These are phyloP conservation scores for Cardamine chenopodiifolia DNA, from an alignment of 345 rosid species.

Conservation along the genomic window DNA sequence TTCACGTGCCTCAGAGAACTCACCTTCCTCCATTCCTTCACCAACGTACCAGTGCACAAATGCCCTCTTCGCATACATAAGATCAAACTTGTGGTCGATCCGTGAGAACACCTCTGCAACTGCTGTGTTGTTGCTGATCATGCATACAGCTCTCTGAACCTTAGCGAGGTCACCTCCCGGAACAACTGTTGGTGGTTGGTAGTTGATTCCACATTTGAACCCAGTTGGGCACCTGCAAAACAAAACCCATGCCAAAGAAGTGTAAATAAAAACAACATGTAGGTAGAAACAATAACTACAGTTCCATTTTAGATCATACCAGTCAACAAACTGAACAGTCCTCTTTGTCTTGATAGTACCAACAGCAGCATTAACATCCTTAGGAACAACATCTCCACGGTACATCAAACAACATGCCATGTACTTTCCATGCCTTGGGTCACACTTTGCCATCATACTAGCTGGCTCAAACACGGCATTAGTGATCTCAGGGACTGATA, in stretches of 20 bases:
- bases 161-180: conserved; percentile 73
- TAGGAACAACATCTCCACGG: conserved; percentile 71
- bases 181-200: conserved; percentile 68
- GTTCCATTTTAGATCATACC: conserved; percentile 43
- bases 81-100: conserved; percentile 71
- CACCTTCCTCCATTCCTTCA: conserved; percentile 80
- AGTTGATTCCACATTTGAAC: conserved; percentile 70
- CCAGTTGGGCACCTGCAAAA: conserved; percentile 67
- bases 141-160: conserved; percentile 72
- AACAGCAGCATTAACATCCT: conserved; percentile 72
- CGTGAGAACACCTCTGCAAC: conserved; percentile 71
- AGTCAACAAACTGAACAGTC: conserved; percentile 67
- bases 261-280: not conserved
- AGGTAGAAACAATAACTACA: not conserved
- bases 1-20: conserved; percentile 72
- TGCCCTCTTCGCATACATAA: conserved; percentile 69
- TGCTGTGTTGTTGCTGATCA: conserved; percentile 76
- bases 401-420: conserved; percentile 82
- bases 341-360: conserved; percentile 64
- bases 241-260: not conserved
- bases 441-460: conserved; percentile 80
- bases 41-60: conserved; percentile 78
- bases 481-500: conserved; percentile 70
- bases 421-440: conserved; percentile 68
- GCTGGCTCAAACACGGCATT: conserved; percentile 71